Conservation (phyloP, 225 moss, liverwort and hornwort species). For the Antitrichia curtipendula region DNA sequence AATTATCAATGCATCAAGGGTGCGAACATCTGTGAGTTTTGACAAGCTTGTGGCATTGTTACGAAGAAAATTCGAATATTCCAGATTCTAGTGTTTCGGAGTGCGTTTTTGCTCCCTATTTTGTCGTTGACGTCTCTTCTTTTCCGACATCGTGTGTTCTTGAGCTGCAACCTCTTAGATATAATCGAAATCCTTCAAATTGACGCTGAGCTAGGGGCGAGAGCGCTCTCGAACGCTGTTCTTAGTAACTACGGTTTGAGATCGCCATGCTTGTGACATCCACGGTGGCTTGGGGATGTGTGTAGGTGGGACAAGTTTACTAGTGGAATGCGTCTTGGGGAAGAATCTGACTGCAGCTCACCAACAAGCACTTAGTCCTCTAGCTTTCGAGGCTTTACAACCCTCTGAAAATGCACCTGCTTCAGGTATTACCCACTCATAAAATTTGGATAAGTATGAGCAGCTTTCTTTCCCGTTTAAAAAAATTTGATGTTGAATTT, state of each 20-base stretch:
- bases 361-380: conserved; percentile 10
- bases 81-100: not conserved
- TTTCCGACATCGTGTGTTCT: not conserved
- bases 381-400: not conserved
- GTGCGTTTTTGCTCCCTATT: not conserved
- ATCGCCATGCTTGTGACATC: not conserved
- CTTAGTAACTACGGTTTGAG: not conserved
- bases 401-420: conserved; percentile 1
- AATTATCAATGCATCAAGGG: not conserved
- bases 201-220: not conserved
- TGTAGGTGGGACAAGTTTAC: conserved; percentile 29
- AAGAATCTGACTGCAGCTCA: conserved; percentile 13
- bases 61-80: not conserved
- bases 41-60: not conserved
- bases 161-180: not conserved
- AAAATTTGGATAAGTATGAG: not conserved
- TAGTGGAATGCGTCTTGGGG: conserved; percentile 39
- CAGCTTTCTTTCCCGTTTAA: not conserved
- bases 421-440: not conserved
- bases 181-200: not conserved
- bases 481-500: not conserved
- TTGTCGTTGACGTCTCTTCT: not conserved
- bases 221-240: not conserved
- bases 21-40: not conserved
- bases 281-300: not conserved